Percentiles rank a stretch among this genome's conserved stretches.
Conservation (phyloP, 2,329 filamentous ascomycete genomes). For the Neonectria coccinea region DNA sequence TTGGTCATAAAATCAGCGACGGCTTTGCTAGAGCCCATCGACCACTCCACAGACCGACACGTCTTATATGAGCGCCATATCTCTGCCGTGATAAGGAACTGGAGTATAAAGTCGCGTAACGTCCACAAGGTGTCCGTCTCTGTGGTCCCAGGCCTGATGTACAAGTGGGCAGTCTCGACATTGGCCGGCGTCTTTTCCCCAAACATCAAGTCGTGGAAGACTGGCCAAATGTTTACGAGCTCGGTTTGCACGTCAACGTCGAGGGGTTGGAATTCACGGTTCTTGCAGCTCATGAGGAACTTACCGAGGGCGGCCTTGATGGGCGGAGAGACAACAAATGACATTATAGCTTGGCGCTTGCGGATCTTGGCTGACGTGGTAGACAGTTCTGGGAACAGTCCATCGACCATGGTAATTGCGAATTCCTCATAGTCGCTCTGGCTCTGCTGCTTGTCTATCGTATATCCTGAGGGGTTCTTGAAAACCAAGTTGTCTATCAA, state of each 20-base stretch:
- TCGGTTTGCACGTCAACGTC: constrained; percentile 21
- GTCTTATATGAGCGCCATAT: constrained; percentile 42
- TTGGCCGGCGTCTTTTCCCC: constrained; percentile 23
- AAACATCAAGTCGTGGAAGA: constrained; percentile 38
- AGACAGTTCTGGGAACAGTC: constrained; percentile 26
- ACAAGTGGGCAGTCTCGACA: constrained; percentile 22
- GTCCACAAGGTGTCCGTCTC: constrained; percentile 14
- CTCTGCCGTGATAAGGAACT: constrained; percentile 43
- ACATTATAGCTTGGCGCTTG: constrained; percentile 35
- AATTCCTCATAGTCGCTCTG: constrained; percentile 36
- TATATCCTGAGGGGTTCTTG: constrained; percentile 20
- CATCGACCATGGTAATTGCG: constrained; percentile 27
- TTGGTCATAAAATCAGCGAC: constrained; percentile 42
- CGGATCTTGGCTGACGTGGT: constrained; percentile 18
- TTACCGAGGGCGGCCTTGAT: constrained; percentile 40
- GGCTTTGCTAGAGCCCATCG: constrained; percentile 27
- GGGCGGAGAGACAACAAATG: constrained; percentile 44
- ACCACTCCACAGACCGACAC: constrained; percentile 37
- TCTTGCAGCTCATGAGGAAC: constrained; percentile 20
- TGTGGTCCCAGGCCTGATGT: constrained; percentile 9
- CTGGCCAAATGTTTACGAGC: constrained; percentile 22
- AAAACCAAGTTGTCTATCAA: constrained; percentile 24
- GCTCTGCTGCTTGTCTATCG: constrained; percentile 23
- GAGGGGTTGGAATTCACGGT: neutral
- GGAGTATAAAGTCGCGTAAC: constrained; percentile 33